Base-by-base conservation (phyloP, 2,329 filamentous ascomycete genomes). In the Aspergillus sergii region DNA sequence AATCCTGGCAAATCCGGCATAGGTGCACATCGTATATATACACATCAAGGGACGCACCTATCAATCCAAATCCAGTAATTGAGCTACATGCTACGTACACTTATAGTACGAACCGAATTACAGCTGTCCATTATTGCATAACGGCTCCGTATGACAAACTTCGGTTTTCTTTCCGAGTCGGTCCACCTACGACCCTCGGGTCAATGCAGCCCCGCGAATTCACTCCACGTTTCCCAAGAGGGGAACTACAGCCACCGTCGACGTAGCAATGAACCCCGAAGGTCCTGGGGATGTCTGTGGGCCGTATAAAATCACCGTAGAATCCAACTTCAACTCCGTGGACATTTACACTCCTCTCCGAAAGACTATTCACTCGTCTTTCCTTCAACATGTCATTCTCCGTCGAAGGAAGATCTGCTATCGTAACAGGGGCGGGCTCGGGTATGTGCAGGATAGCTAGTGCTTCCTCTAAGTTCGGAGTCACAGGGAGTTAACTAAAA, bases 371-470 rank as follows among this genome's bases (percentile, higher is more conserved):
- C 12, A 21, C 41, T 16, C 28, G 16, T 56, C 21, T 26, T 46
- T 23, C 19, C 12, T 16, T 51, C 16, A 67, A 50, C 8, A 80
- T 81, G 78, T 74, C 77, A 30, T 65, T 75, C 59, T 76, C 76
- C 16, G 78, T 84, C 23, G 69, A 78, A 58, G 80, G 79, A 57
- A 83, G 81, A 69, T 80, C 82, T 14, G 84, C 84, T 14, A 83
- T 86, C 54, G 75, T 86, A 34, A 86, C 84, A 12, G 84, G 84
- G 36, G 84, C 82, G 45, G 84, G 84, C 30, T 85, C 83, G 54
- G 84, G 84, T 81, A 72, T 64, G 73, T 71, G 55, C 19, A 57
- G 41, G 34, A 36, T 45, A 26, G 1, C n/a, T 19, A 32, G 14
- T 46, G 48, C n/a, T 23, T 39, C 51, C 19, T 11, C 36, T 46